A percentile compares a stretch with the other conserved stretches of the same genome.
Evolutionary conservation across 148 eudicot genomes (phyloP).

Genomic region (Chenopodium formosanum): DNA sequence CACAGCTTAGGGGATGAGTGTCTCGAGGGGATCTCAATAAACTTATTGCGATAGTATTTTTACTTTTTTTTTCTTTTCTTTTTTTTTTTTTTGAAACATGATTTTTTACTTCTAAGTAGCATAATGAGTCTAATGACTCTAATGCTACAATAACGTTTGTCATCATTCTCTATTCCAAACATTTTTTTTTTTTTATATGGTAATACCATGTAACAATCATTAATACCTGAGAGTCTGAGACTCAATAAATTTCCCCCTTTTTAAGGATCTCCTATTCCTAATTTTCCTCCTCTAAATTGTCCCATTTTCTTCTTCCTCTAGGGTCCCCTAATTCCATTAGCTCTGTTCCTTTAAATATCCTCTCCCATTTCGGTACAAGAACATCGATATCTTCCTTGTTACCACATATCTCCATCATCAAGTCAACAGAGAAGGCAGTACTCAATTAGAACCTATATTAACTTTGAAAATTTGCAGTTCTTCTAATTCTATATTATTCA

Average conservation of each 20-base stretch:
- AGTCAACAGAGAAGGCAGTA: background rate
- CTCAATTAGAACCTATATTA: background rate
- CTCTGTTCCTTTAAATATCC: background rate
- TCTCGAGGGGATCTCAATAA: too few relatives aligned
- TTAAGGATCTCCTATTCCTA: background rate
- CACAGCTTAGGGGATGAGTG: too few relatives aligned
- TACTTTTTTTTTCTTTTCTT: background rate
- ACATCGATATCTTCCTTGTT: background rate
- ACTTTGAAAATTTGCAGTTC: background rate
- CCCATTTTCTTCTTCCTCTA: background rate
- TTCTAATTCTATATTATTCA: background rate
- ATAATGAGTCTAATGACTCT: too few relatives aligned
- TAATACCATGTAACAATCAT: background rate
- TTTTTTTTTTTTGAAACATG: too few relatives aligned
- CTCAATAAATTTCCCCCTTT: background rate
- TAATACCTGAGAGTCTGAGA: too few relatives aligned
- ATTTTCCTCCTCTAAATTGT: background rate
- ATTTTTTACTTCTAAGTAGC: background rate
- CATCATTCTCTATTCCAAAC: too few relatives aligned
- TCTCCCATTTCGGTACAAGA: background rate
- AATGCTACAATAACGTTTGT: too few relatives aligned
- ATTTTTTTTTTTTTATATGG: background rate
- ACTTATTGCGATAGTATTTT: background rate
- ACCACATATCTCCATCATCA: background rate
- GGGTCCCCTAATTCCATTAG: background rate